Evolutionary conservation across 768 basidiomycete species (phyloP).

Genomic region (Kwoniella botswanensis): DNA sequence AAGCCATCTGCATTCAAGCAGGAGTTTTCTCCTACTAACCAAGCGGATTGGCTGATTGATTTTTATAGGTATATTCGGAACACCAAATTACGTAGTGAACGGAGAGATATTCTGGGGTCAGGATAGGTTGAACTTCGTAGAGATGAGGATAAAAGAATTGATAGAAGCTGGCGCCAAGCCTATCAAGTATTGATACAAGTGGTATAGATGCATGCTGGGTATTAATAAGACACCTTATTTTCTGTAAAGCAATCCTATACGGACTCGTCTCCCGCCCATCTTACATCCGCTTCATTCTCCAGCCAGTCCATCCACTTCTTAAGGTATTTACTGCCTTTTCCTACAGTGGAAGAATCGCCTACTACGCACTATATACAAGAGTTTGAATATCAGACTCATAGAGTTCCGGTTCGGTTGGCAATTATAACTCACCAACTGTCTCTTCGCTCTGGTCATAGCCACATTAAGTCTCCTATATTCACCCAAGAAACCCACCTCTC

Average conservation of each 20-base stretch:
- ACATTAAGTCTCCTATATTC: slow-evolving; percentile 87
- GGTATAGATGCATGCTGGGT: slow-evolving; percentile 3
- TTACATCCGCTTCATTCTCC: slow-evolving; percentile 85
- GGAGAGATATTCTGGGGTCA: slow-evolving; percentile 53
- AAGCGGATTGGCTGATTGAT: background rate
- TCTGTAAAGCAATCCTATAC: background rate
- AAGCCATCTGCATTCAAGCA: slow-evolving; percentile 17
- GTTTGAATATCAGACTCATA: too few species aligned
- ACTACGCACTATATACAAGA: slow-evolving; percentile 72
- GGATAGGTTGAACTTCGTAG: slow-evolving; percentile 38
- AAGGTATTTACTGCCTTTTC: slow-evolving; percentile 79
- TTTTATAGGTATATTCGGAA: slow-evolving; percentile 43
- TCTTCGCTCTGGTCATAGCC: slow-evolving; percentile 77
- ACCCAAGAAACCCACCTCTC: slow-evolving; percentile 92
- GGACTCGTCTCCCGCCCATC: slow-evolving; percentile 69
- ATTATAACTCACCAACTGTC: slow-evolving; percentile 73
- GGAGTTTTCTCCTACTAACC: background rate
- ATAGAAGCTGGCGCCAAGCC: slow-evolving; percentile 32
- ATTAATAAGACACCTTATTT: background rate
- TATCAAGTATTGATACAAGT: slow-evolving; percentile 13
- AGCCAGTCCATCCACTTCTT: slow-evolving; percentile 91
- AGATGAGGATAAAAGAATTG: slow-evolving; percentile 37
- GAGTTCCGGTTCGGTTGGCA: background rate
- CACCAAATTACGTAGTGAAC: slow-evolving; percentile 48
- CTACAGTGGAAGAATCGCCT: slow-evolving; percentile 90